Evolutionary conservation across 768 basidiomycete species (phyloP).

Genomic region (Termitomyces sp.): DNA sequence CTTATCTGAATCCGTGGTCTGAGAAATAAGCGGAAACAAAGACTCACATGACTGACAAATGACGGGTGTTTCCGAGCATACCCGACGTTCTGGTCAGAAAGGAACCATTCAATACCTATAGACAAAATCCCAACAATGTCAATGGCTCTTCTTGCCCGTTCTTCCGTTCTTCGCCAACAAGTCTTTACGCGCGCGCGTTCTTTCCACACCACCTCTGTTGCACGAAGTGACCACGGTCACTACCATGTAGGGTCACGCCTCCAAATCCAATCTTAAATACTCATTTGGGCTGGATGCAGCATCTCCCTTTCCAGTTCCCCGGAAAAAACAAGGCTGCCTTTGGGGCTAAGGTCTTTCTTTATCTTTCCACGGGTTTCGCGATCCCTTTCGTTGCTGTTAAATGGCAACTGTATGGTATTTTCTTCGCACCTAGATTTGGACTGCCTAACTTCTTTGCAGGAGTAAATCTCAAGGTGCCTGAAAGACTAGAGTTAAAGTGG

Average conservation of each 20-base stretch:
- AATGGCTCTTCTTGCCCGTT: conserved; percentile 36
- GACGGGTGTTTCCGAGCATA: conserved; percentile 10
- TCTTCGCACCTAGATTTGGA: background rate
- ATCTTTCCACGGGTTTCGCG: conserved; percentile 51
- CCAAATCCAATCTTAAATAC: conserved; percentile 2
- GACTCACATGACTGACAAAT: background rate
- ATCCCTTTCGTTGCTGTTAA: conserved; percentile 61
- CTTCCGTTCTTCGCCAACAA: conserved; percentile 33
- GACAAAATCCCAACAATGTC: conserved; percentile 23
- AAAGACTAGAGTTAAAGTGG: background rate
- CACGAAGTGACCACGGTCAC: conserved; percentile 45
- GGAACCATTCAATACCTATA: background rate
- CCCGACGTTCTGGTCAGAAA: conserved; percentile 1
- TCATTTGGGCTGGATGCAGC: conserved; percentile 27
- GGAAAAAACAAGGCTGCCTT: conserved; percentile 46
- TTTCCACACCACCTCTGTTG: conserved; percentile 35
- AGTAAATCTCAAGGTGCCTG: conserved; percentile 31
- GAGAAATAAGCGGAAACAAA: too few relatives aligned
- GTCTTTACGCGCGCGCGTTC: conserved; percentile 24
- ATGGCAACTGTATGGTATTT: conserved; percentile 58
- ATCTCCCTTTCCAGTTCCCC: conserved; percentile 51
- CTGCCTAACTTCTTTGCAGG: conserved; percentile 23
- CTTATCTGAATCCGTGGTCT: too few relatives aligned
- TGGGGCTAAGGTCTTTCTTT: conserved; percentile 39
- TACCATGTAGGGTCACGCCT: conserved; percentile 44